These are phyloP conservation scores for Gaultheria prostrata DNA, from an alignment of 148 eudicot species.

Conservation along the genomic window DNA sequence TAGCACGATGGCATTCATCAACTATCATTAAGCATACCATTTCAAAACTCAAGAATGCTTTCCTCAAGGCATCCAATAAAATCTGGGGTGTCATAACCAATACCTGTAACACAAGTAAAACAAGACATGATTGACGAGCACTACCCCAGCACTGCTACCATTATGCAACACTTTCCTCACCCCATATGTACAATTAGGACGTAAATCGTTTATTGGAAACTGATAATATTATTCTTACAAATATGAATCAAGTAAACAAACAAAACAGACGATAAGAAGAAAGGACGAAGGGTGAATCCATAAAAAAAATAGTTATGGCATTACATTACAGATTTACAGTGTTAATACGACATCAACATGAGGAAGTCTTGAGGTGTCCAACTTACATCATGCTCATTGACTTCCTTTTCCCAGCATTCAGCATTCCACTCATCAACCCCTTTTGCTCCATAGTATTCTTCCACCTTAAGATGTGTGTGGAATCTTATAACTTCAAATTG, in stretches of 20 bases:
- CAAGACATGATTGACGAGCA: background rate
- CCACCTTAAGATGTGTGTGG: constrained; percentile 41
- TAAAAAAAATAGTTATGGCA: background rate
- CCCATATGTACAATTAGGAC: background rate
- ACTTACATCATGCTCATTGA: constrained; percentile 48
- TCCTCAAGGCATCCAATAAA: constrained; percentile 56
- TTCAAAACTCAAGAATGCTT: constrained; percentile 40
- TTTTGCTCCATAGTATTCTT: constrained; percentile 45
- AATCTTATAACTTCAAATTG: constrained; percentile 44
- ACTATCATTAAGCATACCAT: constrained; percentile 44
- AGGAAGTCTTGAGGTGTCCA: constrained; percentile 5
- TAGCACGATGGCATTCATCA: constrained; percentile 65
- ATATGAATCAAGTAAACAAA: background rate
- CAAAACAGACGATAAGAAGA: background rate
- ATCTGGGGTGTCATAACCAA: constrained; percentile 71
- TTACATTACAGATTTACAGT: background rate
- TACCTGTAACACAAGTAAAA: constrained; percentile 32
- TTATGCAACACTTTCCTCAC: background rate
- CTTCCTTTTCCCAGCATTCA: constrained; percentile 47
- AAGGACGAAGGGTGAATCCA: background rate
- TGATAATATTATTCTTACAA: background rate
- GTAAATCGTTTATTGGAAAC: constrained; percentile 2
- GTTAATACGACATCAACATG: background rate
- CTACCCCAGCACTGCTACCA: background rate
- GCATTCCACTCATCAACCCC: constrained; percentile 53